A percentile compares a stretch with the other conserved stretches of the same genome.
Evolutionary conservation across 805 yeast genomes (phyloP).

Genomic region (Cephaloascus fragrans): DNA sequence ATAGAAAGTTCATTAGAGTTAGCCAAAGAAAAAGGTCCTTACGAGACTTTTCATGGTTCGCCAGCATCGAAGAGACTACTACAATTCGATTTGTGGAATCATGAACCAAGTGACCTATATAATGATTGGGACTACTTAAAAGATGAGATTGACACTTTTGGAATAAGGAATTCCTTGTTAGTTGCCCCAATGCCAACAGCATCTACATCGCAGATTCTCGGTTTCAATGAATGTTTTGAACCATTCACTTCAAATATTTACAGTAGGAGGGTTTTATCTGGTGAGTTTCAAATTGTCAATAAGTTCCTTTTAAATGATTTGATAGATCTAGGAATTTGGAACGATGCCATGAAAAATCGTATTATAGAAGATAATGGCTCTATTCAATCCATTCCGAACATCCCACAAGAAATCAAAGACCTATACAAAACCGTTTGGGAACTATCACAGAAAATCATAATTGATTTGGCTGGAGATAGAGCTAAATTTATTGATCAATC

Average conservation of each 20-base stretch:
- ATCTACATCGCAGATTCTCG: slow-evolving; percentile 55
- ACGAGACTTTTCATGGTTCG: slow-evolving; percentile 42
- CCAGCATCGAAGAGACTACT: slow-evolving; percentile 50
- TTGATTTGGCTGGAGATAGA: slow-evolving; percentile 64
- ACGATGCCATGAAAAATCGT: slow-evolving; percentile 45
- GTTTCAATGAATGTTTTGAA: slow-evolving; percentile 54
- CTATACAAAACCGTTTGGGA: slow-evolving; percentile 57
- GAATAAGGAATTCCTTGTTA: slow-evolving; percentile 47
- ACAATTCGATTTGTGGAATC: slow-evolving; percentile 50
- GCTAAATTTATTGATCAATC: slow-evolving; percentile 84
- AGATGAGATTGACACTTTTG: slow-evolving; percentile 35
- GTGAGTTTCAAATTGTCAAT: slow-evolving; percentile 56
- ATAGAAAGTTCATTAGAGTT: slow-evolving; percentile 48
- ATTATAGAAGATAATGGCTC: slow-evolving; percentile 51
- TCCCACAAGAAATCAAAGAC: slow-evolving; percentile 44
- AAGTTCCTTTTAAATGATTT: slow-evolving; percentile 49
- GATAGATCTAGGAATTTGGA: slow-evolving; percentile 50
- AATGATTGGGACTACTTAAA: slow-evolving; percentile 50
- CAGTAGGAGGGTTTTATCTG: slow-evolving; percentile 53
- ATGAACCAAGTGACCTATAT: slow-evolving; percentile 49
- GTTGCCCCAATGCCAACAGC: slow-evolving; percentile 65
- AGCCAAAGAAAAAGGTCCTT: slow-evolving; percentile 40
- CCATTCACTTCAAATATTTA: slow-evolving; percentile 55
- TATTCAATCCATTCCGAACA: slow-evolving; percentile 41
- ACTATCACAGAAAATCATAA: slow-evolving; percentile 46